Base-by-base conservation (phyloP, 225 moss, liverwort and hornwort genomes). In the Sphagnum contortum region DNA sequence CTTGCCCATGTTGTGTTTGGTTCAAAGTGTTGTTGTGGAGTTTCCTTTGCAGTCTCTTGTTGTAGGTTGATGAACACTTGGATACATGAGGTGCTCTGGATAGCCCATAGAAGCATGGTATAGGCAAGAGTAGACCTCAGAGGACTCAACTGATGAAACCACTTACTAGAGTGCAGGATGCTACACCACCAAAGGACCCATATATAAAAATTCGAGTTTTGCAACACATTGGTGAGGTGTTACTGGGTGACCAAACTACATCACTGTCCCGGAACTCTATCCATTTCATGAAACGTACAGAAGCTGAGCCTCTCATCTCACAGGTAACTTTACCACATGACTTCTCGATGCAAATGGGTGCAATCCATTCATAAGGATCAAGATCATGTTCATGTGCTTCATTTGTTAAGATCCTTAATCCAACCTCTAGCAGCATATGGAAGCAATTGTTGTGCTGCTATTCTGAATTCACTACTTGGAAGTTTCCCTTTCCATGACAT, bases 111-210 rank as follows among this genome's bases (percentile, higher is more conserved):
- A 29, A 29, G 29, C 29, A 29, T 29, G 29, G 29, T 29, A 29
- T 29, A 29, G 29, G 29, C 29, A 29, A 29, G 29, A 29, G 29
- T 29, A 29, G 29, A 29, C 0, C 29, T 29, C 29, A 29, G 29
- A 29, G 29, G 29, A 29, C 29, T 29, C 29, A 29, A 29, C 44
- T 61, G 13, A 6, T 45, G 53, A 10, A 3, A 29, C 29, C 29
- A 29, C 29, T 29, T 0, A 29, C 29, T 29, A 29, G 29, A 67
- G 54, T 82, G 65, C 83, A 98, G 98, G 98, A 98, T 78, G 87
- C 83, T 50, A 87, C 87, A 12, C 96, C 96, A n/a, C 96, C 96
- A 0, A 93, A 98, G 70, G 93, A 98, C 64, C 96, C 93, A 4
- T 98, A 93, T 69, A 87, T 98, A 55, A 92, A 98, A 76, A 85